These are phyloP conservation scores for Blastocladiella britannica DNA, from an alignment of 192 early-diverging fungal species.

Conservation along the genomic window DNA sequence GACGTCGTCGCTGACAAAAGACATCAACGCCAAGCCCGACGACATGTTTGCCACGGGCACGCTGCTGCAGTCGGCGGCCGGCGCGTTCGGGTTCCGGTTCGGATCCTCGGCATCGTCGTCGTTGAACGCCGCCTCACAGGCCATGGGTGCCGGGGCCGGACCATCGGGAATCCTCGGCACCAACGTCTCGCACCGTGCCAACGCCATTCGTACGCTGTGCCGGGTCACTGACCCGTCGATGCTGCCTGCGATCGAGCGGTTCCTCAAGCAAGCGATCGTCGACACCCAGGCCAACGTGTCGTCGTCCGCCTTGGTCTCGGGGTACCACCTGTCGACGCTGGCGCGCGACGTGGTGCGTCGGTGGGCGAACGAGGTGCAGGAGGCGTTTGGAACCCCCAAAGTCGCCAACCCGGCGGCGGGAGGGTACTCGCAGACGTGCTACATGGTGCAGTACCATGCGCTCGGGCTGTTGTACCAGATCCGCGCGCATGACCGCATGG, in stretches of 20 bases:
- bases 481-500: conserved; percentile 92
- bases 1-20: conserved; percentile 81
- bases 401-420: conserved; percentile 40
- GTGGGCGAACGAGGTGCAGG: conserved; percentile 93
- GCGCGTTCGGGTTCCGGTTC: neutral
- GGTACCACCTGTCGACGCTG: conserved; percentile 58
- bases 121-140: neutral
- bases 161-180: neutral
- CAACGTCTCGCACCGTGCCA: conserved; percentile 45
- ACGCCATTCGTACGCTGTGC: conserved; percentile 85
- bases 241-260: conserved; percentile 86
- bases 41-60: conserved; percentile 28
- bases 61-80: neutral
- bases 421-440: conserved; percentile 38
- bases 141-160: neutral
- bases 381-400: conserved; percentile 44
- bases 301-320: conserved; percentile 76
- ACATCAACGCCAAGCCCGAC: conserved; percentile 86
- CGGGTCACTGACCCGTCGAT: conserved; percentile 89
- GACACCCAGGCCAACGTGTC: conserved; percentile 79
- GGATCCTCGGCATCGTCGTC: neutral
- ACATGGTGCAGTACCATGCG: conserved; percentile 94
- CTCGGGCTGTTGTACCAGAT: conserved; percentile 85
- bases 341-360: conserved; percentile 84
- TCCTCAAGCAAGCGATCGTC: conserved; percentile 89